Base-by-base conservation (phyloP, 768 basidiomycete species). In the Amanita rimosa region DNA sequence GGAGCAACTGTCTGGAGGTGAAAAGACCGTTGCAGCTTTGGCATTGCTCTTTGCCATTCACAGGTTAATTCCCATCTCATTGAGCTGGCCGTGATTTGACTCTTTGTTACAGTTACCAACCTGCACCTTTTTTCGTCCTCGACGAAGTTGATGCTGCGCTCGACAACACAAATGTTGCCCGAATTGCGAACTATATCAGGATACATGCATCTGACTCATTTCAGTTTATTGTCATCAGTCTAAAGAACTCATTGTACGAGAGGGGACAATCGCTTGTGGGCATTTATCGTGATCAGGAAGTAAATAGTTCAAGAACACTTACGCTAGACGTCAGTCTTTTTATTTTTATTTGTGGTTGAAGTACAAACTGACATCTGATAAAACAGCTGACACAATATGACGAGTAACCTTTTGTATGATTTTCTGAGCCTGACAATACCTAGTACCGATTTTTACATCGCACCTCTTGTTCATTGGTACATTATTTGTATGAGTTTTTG, bases 61-160 rank as follows among this genome's bases (percentile, higher is more conserved):
- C 64, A 93, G 87, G 91, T 85, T 26, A 7, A 26, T 26, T 29
- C 24, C 13, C 17, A 35, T 24, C 21, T 19, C 0, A 16, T 29
- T 34, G 19, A 2, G 4, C 4, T 13, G 8, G 7, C 4, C 4
- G 11, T 41, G 11, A 14, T 29, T 44, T n/a, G 14, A 21, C 13
- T 27, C 40, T 7, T n/a, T 22, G 19, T 43, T 0, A 27, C 51
- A 94, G 94, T 57, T 97, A 90, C 62, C 93, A 94, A 61, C 95
- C 94, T 0, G 88, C 94, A 3, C 95, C 94, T 0, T 97, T 97
- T 72, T 97, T 98, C 62, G 95, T 97, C 11, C 73, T 98, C n/a
- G 95, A 98, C 59, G 95, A 98, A 65, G 92, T 96, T 21, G 95
- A 98, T 55, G 96, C 96, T 9, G 95, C 96, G 0, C 73, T 98